Percentiles rank a stretch among this genome's conserved stretches.
These are phyloP conservation scores for Saccharomycopsis guyanensis DNA, from an alignment of 805 yeast species.

Conservation along the genomic window DNA sequence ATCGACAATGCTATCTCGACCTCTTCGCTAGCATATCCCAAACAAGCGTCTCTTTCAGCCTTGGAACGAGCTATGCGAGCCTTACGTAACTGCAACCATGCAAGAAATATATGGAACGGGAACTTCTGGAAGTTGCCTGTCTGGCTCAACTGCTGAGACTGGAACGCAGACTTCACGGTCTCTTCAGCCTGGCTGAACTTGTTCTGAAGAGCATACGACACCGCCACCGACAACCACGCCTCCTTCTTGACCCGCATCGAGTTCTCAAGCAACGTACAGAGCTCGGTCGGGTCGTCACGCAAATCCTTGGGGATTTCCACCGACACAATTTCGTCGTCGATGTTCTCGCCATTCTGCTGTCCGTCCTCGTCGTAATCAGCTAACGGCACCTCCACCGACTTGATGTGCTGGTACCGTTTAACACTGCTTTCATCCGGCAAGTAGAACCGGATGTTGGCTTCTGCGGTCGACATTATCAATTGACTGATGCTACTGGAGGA, in stretches of 20 bases:
- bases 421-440: slow-evolving; percentile 8
- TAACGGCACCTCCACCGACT: slow-evolving; percentile 18
- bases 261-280: slow-evolving; percentile 67
- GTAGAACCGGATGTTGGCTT: background rate
- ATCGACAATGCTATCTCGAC: slow-evolving; percentile 39
- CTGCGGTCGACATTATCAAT: background rate
- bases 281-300: slow-evolving; percentile 72
- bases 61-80: slow-evolving; percentile 28
- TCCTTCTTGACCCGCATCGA: slow-evolving; percentile 62
- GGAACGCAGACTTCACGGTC: slow-evolving; percentile 54
- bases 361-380: slow-evolving; percentile 14
- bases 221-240: slow-evolving; percentile 79
- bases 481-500: background rate
- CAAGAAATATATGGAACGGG: slow-evolving; percentile 51
- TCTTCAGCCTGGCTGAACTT: slow-evolving; percentile 53
- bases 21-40: slow-evolving; percentile 36
- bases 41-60: slow-evolving; percentile 27
- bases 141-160: slow-evolving; percentile 27
- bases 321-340: slow-evolving; percentile 69
- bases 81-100: slow-evolving; percentile 62
- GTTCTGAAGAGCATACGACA: slow-evolving; percentile 65
- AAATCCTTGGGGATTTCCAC: slow-evolving; percentile 74
- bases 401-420: slow-evolving; percentile 14
- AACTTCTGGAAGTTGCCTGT: slow-evolving; percentile 30
- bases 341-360: slow-evolving; percentile 1